These are phyloP conservation scores for Arctostaphylos glauca DNA, from an alignment of 148 eudicot species.

Conservation along the genomic window DNA sequence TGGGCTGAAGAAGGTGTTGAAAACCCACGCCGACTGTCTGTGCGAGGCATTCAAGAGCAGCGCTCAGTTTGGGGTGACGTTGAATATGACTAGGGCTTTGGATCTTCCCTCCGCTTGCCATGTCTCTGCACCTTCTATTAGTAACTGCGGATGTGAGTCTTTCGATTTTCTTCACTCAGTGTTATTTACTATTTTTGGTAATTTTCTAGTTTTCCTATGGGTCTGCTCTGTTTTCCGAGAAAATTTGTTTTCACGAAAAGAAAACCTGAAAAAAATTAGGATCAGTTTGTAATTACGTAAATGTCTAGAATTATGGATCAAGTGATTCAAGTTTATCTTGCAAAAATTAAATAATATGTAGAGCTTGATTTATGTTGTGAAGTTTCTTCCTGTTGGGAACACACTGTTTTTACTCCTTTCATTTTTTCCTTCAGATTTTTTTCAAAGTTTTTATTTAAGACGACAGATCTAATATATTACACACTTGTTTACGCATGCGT, in stretches of 20 bases:
- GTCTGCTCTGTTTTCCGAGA: no score
- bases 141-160: conserved; percentile 63
- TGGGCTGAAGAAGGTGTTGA: conserved; percentile 66
- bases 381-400: no score
- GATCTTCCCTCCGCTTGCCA: conserved; percentile 71
- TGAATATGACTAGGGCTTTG: conserved; percentile 64
- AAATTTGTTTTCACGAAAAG: no score
- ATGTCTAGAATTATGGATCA: no score
- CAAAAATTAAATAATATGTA: no score
- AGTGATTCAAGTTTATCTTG: no score
- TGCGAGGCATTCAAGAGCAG: conserved; percentile 75
- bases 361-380: no score
- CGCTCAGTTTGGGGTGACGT: conserved; percentile 63
- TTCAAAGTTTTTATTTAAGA: not conserved
- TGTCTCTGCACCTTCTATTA: conserved; percentile 58
- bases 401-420: no score
- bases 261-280: no score
- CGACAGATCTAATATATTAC: not conserved
- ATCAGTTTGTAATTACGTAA: no score
- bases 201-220: no score
- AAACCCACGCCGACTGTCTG: conserved; percentile 59
- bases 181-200: not conserved
- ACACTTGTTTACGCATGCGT: not conserved
- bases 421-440: not conserved
- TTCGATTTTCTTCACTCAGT: not conserved